Conservation (phyloP, 2,329 filamentous ascomycete genomes). For the Fusarium fujikuroi region DNA sequence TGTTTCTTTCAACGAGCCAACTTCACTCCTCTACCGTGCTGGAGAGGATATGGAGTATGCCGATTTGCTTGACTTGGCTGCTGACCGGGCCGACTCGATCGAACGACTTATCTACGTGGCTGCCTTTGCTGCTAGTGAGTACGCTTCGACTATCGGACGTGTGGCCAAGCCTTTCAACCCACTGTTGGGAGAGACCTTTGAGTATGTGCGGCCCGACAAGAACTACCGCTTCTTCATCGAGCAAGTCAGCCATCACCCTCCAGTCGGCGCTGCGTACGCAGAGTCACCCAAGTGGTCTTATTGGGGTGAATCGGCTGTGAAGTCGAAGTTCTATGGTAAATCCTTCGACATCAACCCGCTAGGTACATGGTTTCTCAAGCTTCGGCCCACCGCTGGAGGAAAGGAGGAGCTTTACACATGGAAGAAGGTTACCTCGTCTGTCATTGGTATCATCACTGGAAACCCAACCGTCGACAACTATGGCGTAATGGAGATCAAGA, state of each 20-base stretch:
- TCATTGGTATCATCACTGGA: constrained; percentile 98
- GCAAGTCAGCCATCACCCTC: constrained; percentile 97
- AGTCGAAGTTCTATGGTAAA: constrained; percentile 96
- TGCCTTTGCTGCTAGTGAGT: constrained; percentile 95
- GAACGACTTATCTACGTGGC: constrained; percentile 95
- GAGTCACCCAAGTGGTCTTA: constrained; percentile 97
- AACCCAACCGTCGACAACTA: constrained; percentile 98
- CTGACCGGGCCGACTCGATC: constrained; percentile 84
- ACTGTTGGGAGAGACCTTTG: constrained; percentile 93
- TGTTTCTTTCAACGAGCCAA: constrained; percentile 98
- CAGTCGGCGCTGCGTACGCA: constrained; percentile 91
- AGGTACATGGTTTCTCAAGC: constrained; percentile 93
- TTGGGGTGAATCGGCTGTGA: constrained; percentile 94
- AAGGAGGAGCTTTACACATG: constrained; percentile 93
- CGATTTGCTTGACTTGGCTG: constrained; percentile 88
- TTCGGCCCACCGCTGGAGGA: constrained; percentile 79
- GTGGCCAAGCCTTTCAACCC: constrained; percentile 99
- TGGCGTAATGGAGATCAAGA: constrained; percentile 95
- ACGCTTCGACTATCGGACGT: constrained; percentile 94
- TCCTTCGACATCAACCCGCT: constrained; percentile 97
- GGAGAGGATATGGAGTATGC: constrained; percentile 99
- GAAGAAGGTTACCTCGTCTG: constrained; percentile 98
- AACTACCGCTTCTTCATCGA: constrained; percentile 99
- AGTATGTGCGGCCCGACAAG: constrained; percentile 95
- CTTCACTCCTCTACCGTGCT: constrained; percentile 91